Evolutionary conservation across 2,329 filamentous ascomycete species (phyloP).

Genomic region (Neocatenulostroma microsporum): DNA sequence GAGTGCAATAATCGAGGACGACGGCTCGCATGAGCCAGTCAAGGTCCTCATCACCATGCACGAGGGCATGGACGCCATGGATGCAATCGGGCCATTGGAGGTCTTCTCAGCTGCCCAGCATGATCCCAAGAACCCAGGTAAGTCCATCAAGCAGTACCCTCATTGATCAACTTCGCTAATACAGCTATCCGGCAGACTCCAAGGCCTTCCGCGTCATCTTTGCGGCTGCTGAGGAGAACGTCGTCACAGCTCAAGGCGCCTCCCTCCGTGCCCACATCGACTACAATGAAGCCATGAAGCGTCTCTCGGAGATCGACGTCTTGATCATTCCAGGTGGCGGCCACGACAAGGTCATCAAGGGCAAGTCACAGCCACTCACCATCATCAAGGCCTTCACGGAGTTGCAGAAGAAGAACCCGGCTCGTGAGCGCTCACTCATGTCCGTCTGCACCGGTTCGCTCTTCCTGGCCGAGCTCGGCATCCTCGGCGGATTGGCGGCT

Average conservation of each 20-base stretch:
- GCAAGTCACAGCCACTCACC: slow-evolving; percentile 58
- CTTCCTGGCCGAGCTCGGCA: slow-evolving; percentile 66
- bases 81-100: slow-evolving; percentile 52
- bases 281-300: slow-evolving; percentile 68
- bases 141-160: slow-evolving; percentile 19
- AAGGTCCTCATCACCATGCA: slow-evolving; percentile 55
- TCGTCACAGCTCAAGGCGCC: slow-evolving; percentile 55
- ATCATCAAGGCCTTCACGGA: slow-evolving; percentile 71
- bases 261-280: slow-evolving; percentile 66
- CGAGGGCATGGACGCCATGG: slow-evolving; percentile 49
- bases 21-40: slow-evolving; percentile 38
- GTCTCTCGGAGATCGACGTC: slow-evolving; percentile 68
- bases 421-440: slow-evolving; percentile 71
- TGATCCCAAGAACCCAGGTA: slow-evolving; percentile 47
- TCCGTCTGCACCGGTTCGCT: slow-evolving; percentile 73
- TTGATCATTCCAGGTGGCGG: slow-evolving; percentile 70
- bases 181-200: slow-evolving; percentile 32
- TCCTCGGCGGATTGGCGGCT: slow-evolving; percentile 69
- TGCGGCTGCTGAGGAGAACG: slow-evolving; percentile 39
- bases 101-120: slow-evolving; percentile 49
- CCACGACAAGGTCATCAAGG: slow-evolving; percentile 55
- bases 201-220: slow-evolving; percentile 50
- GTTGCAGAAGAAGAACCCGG: slow-evolving; percentile 69
- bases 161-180: slow-evolving; percentile 1
- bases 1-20: slow-evolving; percentile 43